Percentiles rank a stretch among this genome's conserved stretches.
Evolutionary conservation across 805 yeast species (phyloP).

Genomic region (Spathaspora girioi): DNA sequence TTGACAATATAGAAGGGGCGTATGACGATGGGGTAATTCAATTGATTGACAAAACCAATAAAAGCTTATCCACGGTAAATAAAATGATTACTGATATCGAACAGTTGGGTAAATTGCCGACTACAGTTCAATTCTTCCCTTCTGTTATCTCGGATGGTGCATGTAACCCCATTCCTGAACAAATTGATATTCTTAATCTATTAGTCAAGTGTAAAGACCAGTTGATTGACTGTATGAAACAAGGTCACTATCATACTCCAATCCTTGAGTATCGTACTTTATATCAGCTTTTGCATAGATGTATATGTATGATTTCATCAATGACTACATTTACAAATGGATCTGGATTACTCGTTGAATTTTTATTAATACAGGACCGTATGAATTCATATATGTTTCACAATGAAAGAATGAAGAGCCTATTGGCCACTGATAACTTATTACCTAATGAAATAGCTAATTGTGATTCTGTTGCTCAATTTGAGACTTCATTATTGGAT

Average conservation of each 20-base stretch:
- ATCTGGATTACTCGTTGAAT: slow-evolving; percentile 12
- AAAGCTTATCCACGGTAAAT: not conserved
- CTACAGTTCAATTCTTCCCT: slow-evolving; percentile 8
- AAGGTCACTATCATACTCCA: slow-evolving; percentile 3
- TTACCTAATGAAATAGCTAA: slow-evolving; percentile 9
- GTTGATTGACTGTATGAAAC: not conserved
- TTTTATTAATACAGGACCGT: slow-evolving; percentile 19
- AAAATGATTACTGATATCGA: not conserved
- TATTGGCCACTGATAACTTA: slow-evolving; percentile 5
- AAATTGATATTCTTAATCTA: slow-evolving; percentile 11
- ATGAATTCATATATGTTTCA: slow-evolving; percentile 16
- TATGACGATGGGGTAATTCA: not conserved
- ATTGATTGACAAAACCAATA: not conserved
- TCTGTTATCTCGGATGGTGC: slow-evolving; percentile 6
- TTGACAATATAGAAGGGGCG: not conserved
- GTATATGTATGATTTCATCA: slow-evolving; percentile 18
- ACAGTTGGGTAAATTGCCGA: not conserved
- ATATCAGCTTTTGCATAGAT: slow-evolving; percentile 12
- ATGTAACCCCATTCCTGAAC: not conserved
- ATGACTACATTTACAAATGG: slow-evolving; percentile 15
- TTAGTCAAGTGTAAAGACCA: slow-evolving; percentile 3
- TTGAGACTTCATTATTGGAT: slow-evolving; percentile 4
- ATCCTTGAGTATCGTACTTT: slow-evolving; percentile 15
- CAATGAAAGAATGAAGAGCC: slow-evolving; percentile 16
- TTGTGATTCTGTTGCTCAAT: not conserved